phyloP scores from a whole-genome alignment of 139 green algal species.

The Tetraselmis striata region DNA sequence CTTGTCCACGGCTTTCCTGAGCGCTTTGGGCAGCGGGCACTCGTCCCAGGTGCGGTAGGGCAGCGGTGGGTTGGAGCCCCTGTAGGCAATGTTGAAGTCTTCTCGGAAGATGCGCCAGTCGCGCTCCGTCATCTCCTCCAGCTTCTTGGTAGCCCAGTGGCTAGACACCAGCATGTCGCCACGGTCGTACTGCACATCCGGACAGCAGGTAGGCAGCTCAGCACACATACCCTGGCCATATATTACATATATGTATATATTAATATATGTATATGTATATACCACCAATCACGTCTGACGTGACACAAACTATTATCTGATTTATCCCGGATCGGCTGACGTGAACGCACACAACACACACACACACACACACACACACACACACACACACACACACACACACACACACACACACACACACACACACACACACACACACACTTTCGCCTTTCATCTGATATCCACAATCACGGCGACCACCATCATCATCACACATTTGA shows the following conservation, averaged over 20 bases:
- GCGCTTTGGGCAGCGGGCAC: slow-evolving; percentile 47
- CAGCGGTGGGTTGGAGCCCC: slow-evolving; percentile 39
- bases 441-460: no score
- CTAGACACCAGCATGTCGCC: slow-evolving; percentile 5
- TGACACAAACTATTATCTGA: no score
- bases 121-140: slow-evolving; percentile 85
- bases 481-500: no score
- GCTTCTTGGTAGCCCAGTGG: slow-evolving; percentile 91
- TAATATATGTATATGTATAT: no score
- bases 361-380: no score
- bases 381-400: no score
- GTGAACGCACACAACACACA: no score
- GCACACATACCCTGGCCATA: not conserved
- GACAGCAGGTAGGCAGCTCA: not conserved
- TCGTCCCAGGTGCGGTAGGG: slow-evolving; percentile 82
- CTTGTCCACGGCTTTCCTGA: slow-evolving; percentile 33
- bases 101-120: slow-evolving; percentile 99
- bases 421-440: no score
- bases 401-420: no score
- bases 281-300: no score
- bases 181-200: not conserved
- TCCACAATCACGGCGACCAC: no score
- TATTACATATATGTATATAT: slow-evolving; percentile 4
- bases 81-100: slow-evolving; percentile 96
- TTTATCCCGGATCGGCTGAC: no score